Percentiles rank a stretch among this genome's conserved stretches.
Conservation (phyloP, 441 rosid genomes). For the Syzygium syzygioides region DNA sequence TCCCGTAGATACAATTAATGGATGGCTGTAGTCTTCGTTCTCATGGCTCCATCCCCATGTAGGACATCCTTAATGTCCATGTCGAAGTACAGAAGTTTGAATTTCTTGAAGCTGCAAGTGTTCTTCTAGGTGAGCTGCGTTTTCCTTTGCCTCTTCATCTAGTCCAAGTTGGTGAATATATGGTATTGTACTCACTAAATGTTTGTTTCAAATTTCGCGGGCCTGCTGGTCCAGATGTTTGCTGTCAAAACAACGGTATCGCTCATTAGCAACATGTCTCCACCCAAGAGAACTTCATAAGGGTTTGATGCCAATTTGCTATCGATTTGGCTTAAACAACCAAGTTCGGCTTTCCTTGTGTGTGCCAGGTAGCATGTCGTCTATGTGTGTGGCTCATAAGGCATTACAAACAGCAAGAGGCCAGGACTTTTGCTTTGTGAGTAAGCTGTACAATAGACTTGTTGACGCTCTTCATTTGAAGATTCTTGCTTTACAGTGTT, state of each 20-base stretch:
- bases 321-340: not conserved
- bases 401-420: not conserved
- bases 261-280: conserved; percentile 71
- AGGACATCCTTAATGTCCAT: conserved; percentile 26
- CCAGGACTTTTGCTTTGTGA: not conserved
- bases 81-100: conserved; percentile 34
- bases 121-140: conserved; percentile 37
- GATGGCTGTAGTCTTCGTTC: not conserved
- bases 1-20: not conserved
- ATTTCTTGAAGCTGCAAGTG: conserved; percentile 26
- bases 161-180: not conserved
- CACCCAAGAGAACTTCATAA: conserved; percentile 50
- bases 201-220: conserved; percentile 18
- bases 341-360: not conserved
- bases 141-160: not conserved
- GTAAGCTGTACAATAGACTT: not conserved
- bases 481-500: not conserved
- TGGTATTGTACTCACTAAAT: not conserved
- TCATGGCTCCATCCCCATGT: not conserved
- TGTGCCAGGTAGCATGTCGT: not conserved
- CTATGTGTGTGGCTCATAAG: not conserved
- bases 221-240: conserved; percentile 42
- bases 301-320: not conserved
- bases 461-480: not conserved
- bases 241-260: conserved; percentile 30